Base-by-base conservation (phyloP, 441 rosid species). In the Gossypium davidsonii region DNA sequence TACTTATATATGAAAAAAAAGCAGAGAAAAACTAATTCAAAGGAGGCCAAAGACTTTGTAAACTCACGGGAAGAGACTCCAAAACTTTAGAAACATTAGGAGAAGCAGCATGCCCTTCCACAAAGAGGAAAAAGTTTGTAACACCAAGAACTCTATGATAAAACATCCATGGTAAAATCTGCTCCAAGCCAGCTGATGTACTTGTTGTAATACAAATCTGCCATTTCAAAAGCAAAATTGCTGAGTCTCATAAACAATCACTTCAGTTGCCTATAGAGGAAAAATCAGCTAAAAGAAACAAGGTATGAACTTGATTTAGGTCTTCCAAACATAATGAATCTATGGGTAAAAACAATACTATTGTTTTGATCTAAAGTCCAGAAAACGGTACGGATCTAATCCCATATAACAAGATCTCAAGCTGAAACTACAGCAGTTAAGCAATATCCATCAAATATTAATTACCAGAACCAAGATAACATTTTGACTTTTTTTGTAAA, bases 81-180 rank as follows among this genome's bases (percentile, higher is more conserved):
- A 90, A 79, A 34, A 90, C 87, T 83, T 81, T 86, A 6, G 94
- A 81, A 67, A 88, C 86, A 17, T 49, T 78, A 1, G 87, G 89
- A 60, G 94, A 80, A 66, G 91, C 94, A 74, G 92, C 92, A 74
- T 86, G 84, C 73, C 94, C 94, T 83, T 90, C 94, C 6, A 90
- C 94, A 15, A 88, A 90, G 56, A 90, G 90, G 74, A 88, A 86
- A 78, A 90, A 90, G 20, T 81, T 86, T 1, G 94, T 76, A 61
- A 90, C 94, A 25, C 94, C 94, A 46, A 90, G 77, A 73, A 88
- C 94, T 85, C 88, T 90, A 76, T 90, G 94, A 81, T 90, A 90
- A 65, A 90, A 88, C 91, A 89, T 88, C 94, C 94, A 89, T 10
- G 94, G 94, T 64, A 89, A 80, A 82, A 89, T 89, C 85, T 89